Conservation (phyloP, 2,329 filamentous ascomycete species). For the Calcarisporium arbuscula region DNA sequence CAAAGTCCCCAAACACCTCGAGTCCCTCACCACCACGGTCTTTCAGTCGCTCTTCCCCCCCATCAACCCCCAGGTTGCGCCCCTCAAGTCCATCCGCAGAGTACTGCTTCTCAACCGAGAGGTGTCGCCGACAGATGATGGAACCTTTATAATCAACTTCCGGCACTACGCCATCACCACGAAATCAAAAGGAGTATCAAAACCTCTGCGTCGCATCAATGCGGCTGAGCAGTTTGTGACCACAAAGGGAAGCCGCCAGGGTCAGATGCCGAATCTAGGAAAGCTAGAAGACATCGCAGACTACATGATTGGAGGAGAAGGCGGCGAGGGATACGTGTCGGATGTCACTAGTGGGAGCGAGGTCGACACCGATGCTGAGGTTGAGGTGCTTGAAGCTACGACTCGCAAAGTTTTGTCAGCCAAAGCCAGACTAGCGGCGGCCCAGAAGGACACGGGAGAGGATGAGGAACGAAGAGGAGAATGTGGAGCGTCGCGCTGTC, state of each 20-base stretch:
- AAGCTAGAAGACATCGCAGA: conserved; percentile 91
- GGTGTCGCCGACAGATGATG: conserved; percentile 49
- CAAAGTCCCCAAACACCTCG: conserved; percentile 86
- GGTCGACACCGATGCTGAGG: conserved; percentile 88
- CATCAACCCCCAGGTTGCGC: conserved; percentile 86
- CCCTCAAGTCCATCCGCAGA: conserved; percentile 85
- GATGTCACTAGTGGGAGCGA: conserved; percentile 84
- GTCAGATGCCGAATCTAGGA: conserved; percentile 75
- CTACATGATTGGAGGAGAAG: conserved; percentile 80
- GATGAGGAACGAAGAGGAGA: conserved; percentile 45
- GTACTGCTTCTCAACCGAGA: conserved; percentile 89
- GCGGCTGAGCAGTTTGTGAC: conserved; percentile 74
- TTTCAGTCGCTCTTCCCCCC: conserved; percentile 96
- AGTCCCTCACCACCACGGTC: conserved; percentile 84
- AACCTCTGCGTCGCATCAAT: conserved; percentile 75
- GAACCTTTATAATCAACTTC: conserved; percentile 76
- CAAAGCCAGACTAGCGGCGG: conserved; percentile 36
- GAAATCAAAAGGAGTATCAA: conserved; percentile 76
- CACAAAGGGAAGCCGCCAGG: conserved; percentile 55
- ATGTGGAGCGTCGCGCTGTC: conserved; percentile 78
- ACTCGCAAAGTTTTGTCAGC: conserved; percentile 57
- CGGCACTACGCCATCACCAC: conserved; percentile 95
- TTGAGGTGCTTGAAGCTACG: conserved; percentile 69
- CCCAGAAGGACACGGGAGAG: conserved; percentile 35
- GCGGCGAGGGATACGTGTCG: conserved; percentile 73